Evolutionary conservation across 768 basidiomycete genomes (phyloP), one percentile per base, ranked within the genome.

Genomic region (Crepidotus variabilis): DNA sequence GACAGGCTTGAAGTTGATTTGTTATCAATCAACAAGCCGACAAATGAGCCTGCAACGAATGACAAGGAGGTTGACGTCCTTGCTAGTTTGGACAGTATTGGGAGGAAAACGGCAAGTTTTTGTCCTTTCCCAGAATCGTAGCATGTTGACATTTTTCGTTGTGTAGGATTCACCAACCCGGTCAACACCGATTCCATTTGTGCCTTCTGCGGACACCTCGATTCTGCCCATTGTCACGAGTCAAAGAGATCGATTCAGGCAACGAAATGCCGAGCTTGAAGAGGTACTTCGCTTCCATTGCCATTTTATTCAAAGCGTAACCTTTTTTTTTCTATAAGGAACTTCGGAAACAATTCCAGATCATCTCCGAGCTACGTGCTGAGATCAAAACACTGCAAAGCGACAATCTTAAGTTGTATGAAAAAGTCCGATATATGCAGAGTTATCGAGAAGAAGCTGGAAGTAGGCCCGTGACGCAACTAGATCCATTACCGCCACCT

Each of bases 371-470:
- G 65, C 77, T 98, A n/a, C 87, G 95, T 16, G 74, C 86, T 22
- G 97, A 98, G 72, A 86, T 94, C 72, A 94, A 95, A 69, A 85
- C 83, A 54, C 79, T 99, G 36, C 96, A 98, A 71, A 80, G 87
- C 1, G 97, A 98, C 71, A 99, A 98, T 68, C 82, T 99, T 47
- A 98, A 99, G 70, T 76, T 98, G 57, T 98, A 98, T 71, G 97
- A 98, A 72, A 99, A 98, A 76, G 95, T 98, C 51, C 86, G 95
- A 58, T 98, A 98, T 69, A 97, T 98, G 87, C 95, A 98, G 69
- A 92, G 89, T 59, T 99, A 98, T 65, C 83, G 91, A 16, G 91
- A 94, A 66, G 89, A 92, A 35, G 74, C 80, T 24, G 77, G 75
- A 10, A 74, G 74, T 28, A 76, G 83, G 39, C 78, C 79, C 14